phyloP scores from a whole-genome alignment of 768 basidiomycete species.

The Macrolepiota fuliginosa region DNA sequence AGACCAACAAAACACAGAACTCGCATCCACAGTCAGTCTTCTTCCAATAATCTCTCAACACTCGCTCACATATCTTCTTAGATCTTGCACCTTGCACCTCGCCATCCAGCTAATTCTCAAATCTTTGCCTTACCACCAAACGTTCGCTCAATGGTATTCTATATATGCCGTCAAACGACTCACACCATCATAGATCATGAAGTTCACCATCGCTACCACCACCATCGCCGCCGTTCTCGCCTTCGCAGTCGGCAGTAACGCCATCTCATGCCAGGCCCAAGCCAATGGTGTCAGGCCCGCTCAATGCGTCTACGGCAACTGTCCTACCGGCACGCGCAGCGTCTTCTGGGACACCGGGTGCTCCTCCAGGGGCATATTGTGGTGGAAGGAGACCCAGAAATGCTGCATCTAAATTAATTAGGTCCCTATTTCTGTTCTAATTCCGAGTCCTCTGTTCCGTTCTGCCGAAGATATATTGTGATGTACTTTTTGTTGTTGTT shows the following conservation, averaged over 20 bases:
- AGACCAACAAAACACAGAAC: background rate
- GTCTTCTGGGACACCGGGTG: slow-evolving; percentile 11
- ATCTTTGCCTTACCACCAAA: background rate
- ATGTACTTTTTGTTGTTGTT: background rate
- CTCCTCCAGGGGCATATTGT: background rate
- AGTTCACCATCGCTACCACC: slow-evolving; percentile 1
- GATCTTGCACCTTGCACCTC: background rate
- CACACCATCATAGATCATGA: slow-evolving; percentile 4
- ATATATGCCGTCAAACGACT: background rate
- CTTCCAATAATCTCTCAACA: background rate
- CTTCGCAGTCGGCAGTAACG: slow-evolving; percentile 7
- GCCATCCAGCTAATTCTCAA: background rate
- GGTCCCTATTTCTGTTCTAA: background rate
- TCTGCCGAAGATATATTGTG: background rate
- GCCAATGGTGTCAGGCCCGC: slow-evolving; percentile 2
- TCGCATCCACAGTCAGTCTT: background rate
- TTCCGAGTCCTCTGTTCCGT: background rate
- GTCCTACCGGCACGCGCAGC: slow-evolving; percentile 2
- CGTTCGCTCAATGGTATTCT: background rate
- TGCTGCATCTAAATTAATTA: slow-evolving; percentile 9
- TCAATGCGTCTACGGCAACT: slow-evolving; percentile 8
- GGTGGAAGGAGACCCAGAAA: slow-evolving; percentile 7
- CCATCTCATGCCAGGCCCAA: slow-evolving; percentile 11
- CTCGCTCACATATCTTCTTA: background rate
- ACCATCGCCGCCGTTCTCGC: slow-evolving; percentile 2